Base-by-base conservation (phyloP, 306 rosid genomes). In the Datisca glomerata region DNA sequence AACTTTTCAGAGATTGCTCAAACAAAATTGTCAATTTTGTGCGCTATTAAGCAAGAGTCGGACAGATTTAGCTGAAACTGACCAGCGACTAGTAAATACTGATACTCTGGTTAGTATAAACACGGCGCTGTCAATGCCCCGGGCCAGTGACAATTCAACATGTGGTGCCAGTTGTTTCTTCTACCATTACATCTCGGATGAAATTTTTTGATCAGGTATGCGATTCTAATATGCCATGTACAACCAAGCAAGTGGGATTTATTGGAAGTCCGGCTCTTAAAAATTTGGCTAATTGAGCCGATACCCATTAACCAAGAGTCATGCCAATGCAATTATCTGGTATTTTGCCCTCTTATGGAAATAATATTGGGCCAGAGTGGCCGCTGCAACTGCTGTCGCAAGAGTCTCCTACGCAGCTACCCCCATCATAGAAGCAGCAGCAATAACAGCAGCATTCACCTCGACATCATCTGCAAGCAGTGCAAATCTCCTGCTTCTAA, bases 341-440 rank as follows among this genome's bases (percentile, higher is more conserved):
- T 61, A 60, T 60, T 63, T 63, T 83, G 48, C 55, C 85, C 27
- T 55, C 83, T 56, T 93, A 76, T 47, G 71, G 86, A 49, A 81
- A 65, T 64, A 80, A 61, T 56, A 65, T 76, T 51, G 91, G 79
- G 55, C 52, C 57, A 2, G 85, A 79, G 66, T 69, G 89, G 86
- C 81, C 68, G 53, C 80, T 75, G 45, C 75, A 68, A 68, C 59
- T 38, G 53, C 39, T 64, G 17, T 51, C 48, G 19, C 75, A 81
- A 48, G 80, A 74, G 51, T 57, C 94, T 61, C 70, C 67, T 22
- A 24, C 64, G 1, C 64, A 57, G 55, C 67, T 86, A 12, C 40
- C 52, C 35, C 20, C 53, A 19, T 59, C 94, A 44, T 86, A 81
- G 43, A 79, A 64, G 65, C 65, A 68, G 59, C 37, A 61, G 56